Evolutionary conservation across 768 basidiomycete species (phyloP).

Genomic region (Mrakia hoshinonis): DNA sequence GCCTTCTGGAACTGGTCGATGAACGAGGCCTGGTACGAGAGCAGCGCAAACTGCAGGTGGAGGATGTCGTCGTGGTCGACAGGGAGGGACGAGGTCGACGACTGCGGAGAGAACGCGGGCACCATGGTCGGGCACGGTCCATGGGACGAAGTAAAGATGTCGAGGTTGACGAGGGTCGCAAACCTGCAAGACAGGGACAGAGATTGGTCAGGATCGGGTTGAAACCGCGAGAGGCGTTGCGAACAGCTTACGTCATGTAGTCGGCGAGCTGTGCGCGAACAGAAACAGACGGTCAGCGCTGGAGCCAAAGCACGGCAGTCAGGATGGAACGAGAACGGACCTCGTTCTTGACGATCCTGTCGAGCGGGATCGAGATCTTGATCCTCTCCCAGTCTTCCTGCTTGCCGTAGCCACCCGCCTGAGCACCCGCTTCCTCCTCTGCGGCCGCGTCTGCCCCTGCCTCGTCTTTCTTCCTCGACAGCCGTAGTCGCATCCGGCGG

Average conservation of each 20-base stretch:
- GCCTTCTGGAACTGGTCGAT: constrained; percentile 33
- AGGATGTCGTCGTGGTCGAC: constrained; percentile 21
- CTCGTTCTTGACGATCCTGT: constrained; percentile 34
- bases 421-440: not conserved
- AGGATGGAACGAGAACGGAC: not conserved
- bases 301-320: not conserved
- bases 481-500: not conserved
- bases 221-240: no score
- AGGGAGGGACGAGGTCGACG: not conserved
- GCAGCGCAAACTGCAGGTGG: constrained; percentile 37
- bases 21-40: constrained; percentile 37
- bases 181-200: not conserved
- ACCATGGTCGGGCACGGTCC: not conserved
- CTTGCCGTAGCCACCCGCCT: constrained; percentile 15
- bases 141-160: constrained; percentile 34
- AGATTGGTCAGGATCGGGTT: no score
- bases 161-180: constrained; percentile 34
- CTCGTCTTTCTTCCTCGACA: not conserved
- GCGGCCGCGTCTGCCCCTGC: not conserved
- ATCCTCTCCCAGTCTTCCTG: constrained; percentile 39
- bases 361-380: constrained; percentile 38
- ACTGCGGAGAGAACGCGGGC: not conserved
- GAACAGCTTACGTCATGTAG: not conserved
- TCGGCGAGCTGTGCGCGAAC: not conserved
- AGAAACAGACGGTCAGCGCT: not conserved